A percentile compares a stretch with the other conserved stretches of the same genome.
phyloP scores from a whole-genome alignment of 768 basidiomycete genomes.

The Neoboletus subvelutipes region DNA sequence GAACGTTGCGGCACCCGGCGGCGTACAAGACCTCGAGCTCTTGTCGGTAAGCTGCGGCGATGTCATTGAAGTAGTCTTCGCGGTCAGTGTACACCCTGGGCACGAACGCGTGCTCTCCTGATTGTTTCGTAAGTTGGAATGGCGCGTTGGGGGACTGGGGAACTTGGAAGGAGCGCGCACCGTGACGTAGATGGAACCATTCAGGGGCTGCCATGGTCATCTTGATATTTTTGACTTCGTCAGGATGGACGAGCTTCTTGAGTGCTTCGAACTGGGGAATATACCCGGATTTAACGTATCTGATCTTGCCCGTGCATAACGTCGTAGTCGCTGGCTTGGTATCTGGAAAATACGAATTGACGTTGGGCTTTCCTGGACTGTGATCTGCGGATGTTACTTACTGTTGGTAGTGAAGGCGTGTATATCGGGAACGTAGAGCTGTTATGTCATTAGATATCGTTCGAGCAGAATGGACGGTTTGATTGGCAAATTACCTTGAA shows the following conservation, averaged over 20 bases:
- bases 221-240: constrained; percentile 69
- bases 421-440: constrained; percentile 30
- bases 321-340: constrained; percentile 22
- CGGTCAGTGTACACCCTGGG: constrained; percentile 19
- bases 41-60: constrained; percentile 45
- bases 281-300: constrained; percentile 60
- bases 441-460: not conserved
- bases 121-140: not conserved
- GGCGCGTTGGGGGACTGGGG: not conserved
- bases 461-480: too few species aligned
- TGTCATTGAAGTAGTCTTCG: constrained; percentile 50
- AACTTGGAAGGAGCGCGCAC: constrained; percentile 32
- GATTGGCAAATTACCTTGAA: constrained; percentile 20
- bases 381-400: constrained; percentile 2
- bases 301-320: constrained; percentile 56
- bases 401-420: constrained; percentile 20
- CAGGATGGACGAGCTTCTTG: constrained; percentile 53
- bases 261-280: constrained; percentile 61
- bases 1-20: constrained; percentile 43
- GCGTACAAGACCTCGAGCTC: constrained; percentile 47
- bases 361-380: not conserved
- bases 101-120: constrained; percentile 26
- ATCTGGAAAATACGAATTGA: constrained; percentile 7
- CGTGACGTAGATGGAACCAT: constrained; percentile 71
- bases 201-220: constrained; percentile 70